Conservation (phyloP, 2,329 filamentous ascomycete species). For the Fusarium chlamydosporum region DNA sequence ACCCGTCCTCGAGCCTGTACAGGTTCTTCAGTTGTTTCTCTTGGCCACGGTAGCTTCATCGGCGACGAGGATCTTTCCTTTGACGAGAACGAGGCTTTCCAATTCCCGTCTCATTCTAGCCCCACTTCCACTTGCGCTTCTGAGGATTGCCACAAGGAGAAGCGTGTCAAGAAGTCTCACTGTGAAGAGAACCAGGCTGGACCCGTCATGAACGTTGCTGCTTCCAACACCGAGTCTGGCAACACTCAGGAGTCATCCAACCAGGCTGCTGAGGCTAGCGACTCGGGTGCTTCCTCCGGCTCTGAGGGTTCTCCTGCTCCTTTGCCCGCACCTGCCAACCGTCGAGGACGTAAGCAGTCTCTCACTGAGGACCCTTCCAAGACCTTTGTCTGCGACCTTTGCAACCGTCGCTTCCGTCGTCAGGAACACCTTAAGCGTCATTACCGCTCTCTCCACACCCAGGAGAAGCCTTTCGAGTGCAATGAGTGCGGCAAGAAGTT, state of each 20-base stretch:
- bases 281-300: conserved; percentile 58
- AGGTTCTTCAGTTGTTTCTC: conserved; percentile 75
- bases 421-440: conserved; percentile 99
- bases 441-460: conserved; percentile 97
- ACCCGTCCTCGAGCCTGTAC: conserved; percentile 79
- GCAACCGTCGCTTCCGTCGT: conserved; percentile 95
- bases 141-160: conserved; percentile 66
- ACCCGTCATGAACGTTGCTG: conserved; percentile 61
- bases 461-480: conserved; percentile 99
- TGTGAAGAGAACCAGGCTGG: conserved; percentile 60
- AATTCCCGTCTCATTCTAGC: conserved; percentile 73
- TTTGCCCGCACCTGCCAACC: conserved; percentile 76
- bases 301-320: conserved; percentile 62
- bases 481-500: conserved; percentile 99
- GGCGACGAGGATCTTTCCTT: conserved; percentile 82
- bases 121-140: conserved; percentile 61
- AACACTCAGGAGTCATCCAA: conserved; percentile 56
- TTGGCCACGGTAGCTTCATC: conserved; percentile 83
- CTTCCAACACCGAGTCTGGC: conserved; percentile 54
- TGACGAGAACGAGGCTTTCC: conserved; percentile 75
- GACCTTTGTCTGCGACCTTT: conserved; percentile 96
- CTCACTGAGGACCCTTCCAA: conserved; percentile 97
- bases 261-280: conserved; percentile 56
- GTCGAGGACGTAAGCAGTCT: conserved; percentile 97
- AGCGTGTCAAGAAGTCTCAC: conserved; percentile 68